phyloP scores from a whole-genome alignment of 495 filamentous ascomycete species.

The Cercophora samala region DNA sequence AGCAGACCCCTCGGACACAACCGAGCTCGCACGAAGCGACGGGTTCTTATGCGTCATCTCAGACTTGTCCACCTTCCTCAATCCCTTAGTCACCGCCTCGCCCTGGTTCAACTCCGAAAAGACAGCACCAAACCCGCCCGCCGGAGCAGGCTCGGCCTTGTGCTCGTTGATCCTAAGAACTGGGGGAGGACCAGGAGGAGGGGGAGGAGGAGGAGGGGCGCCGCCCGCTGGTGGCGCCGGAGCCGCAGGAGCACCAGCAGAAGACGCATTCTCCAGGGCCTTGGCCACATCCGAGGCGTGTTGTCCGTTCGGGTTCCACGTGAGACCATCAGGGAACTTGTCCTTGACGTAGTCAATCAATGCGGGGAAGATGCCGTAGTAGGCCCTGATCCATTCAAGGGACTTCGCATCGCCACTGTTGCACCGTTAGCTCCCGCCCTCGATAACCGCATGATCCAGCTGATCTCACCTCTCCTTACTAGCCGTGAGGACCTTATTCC shows the following conservation, averaged over 20 bases:
- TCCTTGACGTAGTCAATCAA: slow-evolving; percentile 77
- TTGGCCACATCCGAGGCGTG: slow-evolving; percentile 67
- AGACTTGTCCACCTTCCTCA: slow-evolving; percentile 89
- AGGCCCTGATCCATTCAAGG: slow-evolving; percentile 81
- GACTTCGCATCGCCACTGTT: slow-evolving; percentile 65
- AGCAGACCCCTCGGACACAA: slow-evolving; percentile 60
- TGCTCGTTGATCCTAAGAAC: slow-evolving; percentile 48
- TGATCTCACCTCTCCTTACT: slow-evolving; percentile 59
- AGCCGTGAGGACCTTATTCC: slow-evolving; percentile 83
- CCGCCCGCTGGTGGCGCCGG: slow-evolving; percentile 47
- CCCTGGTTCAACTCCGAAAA: slow-evolving; percentile 90
- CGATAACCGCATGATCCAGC: not conserved
- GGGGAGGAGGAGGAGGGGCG: slow-evolving; percentile 63
- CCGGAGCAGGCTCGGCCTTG: slow-evolving; percentile 29
- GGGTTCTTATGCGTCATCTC: slow-evolving; percentile 99
- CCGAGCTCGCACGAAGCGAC: slow-evolving; percentile 68
- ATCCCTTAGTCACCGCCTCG: slow-evolving; percentile 74
- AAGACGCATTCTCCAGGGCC: slow-evolving; percentile 31
- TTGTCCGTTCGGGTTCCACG: slow-evolving; percentile 83
- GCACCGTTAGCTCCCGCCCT: not conserved
- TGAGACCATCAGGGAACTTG: slow-evolving; percentile 72
- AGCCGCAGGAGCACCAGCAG: slow-evolving; percentile 32
- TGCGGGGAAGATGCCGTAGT: slow-evolving; percentile 80
- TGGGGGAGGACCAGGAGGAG: slow-evolving; percentile 60
- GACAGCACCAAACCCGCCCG: slow-evolving; percentile 71